Evolutionary conservation across 176 grass and related monocot species (phyloP), one percentile per base, ranked within the genome.

Genomic region (Zoysia japonica): DNA sequence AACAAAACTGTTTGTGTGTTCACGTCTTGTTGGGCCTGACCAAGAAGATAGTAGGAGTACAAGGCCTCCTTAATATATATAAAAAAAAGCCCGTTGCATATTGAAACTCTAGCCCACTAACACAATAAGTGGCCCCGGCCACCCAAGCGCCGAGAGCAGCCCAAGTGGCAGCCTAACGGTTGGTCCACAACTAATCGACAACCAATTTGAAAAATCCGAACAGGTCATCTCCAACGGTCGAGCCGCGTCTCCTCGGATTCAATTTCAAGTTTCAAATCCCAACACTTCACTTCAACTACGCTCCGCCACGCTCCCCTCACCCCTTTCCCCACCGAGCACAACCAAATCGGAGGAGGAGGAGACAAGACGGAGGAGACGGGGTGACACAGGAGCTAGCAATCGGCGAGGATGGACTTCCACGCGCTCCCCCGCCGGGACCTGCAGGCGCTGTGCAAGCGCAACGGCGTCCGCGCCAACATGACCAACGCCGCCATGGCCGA

Each of bases 391-490:
- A 55, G 12, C 37, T 3, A 16, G 28, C 20, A n/a, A 10, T 36
- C 39, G 12, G 79, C 15, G 35, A 67, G 14, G 19, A 97, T 97
- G 94, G 89, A 97, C 80, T 90, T 97, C 83, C 77, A 79, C 54
- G 83, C 69, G 70, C 85, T 97, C 1, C 80, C 79, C 1, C 88
- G 91, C 69, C 87, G 78, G 76, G 91, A 97, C 47, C 94, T 97
- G 16, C 91, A 94, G 85, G 85, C 71, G 9, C 87, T 97, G 45
- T 88, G 91, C 89, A 94, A 97, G 91, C 90, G 93, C 83, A 90
- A 97, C 64, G 81, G 77, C 67, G 35, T 97, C 60, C 85, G 87
- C 17, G 94, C 94, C 52, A 97, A 97, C 78, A 74, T 90, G 51
- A 90, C 89, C 67, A 97, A 90, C 54, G 70, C 60, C 59, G 95